Evolutionary conservation across 306 rosid genomes (phyloP).

Genomic region (Dicorynia guianensis): DNA sequence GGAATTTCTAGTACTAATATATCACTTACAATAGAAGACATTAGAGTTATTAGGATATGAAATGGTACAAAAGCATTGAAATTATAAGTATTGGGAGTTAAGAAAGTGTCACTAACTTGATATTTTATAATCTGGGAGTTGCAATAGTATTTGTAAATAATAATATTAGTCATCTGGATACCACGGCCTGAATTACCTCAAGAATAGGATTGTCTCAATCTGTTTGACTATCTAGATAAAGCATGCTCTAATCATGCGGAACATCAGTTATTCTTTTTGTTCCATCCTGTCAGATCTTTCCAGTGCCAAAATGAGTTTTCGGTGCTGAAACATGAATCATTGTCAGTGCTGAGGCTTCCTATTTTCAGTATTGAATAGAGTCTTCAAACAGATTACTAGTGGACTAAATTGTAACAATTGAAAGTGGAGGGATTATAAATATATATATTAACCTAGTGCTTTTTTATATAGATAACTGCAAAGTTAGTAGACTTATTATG

Average conservation of each 20-base stretch:
- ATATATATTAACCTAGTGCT: background rate
- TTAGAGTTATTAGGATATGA: background rate
- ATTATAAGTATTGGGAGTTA: constrained; percentile 15
- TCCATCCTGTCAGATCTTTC: constrained; percentile 16
- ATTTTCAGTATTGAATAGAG: no score
- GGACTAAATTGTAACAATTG: constrained; percentile 24
- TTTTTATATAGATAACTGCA: constrained; percentile 5
- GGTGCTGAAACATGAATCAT: no score
- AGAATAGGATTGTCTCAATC: constrained; percentile 13
- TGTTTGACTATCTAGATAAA: constrained; percentile 15
- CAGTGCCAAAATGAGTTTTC: background rate
- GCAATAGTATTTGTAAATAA: background rate
- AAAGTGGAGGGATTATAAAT: background rate
- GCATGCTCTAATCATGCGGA: background rate
- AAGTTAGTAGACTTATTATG: constrained; percentile 24
- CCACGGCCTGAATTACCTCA: background rate
- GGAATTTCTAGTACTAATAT: constrained; percentile 19
- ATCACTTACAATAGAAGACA: constrained; percentile 6
- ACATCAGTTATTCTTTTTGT: background rate
- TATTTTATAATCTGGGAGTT: constrained; percentile 4
- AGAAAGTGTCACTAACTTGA: background rate
- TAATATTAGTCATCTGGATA: background rate
- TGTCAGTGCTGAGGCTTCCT: no score
- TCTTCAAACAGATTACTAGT: background rate
- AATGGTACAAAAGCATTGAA: constrained; percentile 5